Conservation (phyloP, 176 grass and related monocot genomes). For the Luzula sylvatica region DNA sequence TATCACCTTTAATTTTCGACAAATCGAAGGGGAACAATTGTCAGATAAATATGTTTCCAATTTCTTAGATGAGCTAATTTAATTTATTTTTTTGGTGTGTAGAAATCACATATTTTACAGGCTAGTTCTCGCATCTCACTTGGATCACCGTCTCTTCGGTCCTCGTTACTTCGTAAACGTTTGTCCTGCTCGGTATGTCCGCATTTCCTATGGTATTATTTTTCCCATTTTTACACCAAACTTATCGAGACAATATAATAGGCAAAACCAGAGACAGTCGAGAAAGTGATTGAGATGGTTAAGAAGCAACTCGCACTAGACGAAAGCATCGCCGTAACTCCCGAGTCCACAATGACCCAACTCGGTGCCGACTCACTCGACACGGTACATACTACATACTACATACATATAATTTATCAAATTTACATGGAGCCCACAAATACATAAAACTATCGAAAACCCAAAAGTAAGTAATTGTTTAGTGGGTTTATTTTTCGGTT, state of each 20-base stretch:
- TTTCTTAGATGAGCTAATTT: not conserved
- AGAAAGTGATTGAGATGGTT: slow-evolving; percentile 64
- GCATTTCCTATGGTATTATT: no score
- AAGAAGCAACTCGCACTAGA: slow-evolving; percentile 61
- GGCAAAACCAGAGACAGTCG: slow-evolving; percentile 68
- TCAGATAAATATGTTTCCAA: no score
- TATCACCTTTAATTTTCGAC: not conserved
- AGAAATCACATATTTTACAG: slow-evolving; percentile 28
- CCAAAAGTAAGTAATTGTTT: no score
- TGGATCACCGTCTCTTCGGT: slow-evolving; percentile 16
- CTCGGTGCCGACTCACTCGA: slow-evolving; percentile 76
- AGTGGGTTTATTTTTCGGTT: no score
- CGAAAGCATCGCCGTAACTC: slow-evolving; percentile 30
- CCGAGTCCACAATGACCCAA: slow-evolving; percentile 50
- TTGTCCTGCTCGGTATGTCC: slow-evolving; percentile 32
- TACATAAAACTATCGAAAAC: no score
- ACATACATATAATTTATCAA: no score
- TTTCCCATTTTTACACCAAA: no score
- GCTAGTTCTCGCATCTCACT: slow-evolving; percentile 27
- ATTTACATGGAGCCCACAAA: no score
- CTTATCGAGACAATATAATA: not conserved
- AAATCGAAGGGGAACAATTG: no score
- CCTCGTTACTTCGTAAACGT: slow-evolving; percentile 24
- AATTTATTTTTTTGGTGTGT: not conserved
- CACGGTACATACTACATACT: slow-evolving; percentile 32